Evolutionary conservation across 169 alveolate genomes (phyloP), one percentile per base, ranked within the genome.

Genomic region (Ichthyophthirius multifiliis): DNA sequence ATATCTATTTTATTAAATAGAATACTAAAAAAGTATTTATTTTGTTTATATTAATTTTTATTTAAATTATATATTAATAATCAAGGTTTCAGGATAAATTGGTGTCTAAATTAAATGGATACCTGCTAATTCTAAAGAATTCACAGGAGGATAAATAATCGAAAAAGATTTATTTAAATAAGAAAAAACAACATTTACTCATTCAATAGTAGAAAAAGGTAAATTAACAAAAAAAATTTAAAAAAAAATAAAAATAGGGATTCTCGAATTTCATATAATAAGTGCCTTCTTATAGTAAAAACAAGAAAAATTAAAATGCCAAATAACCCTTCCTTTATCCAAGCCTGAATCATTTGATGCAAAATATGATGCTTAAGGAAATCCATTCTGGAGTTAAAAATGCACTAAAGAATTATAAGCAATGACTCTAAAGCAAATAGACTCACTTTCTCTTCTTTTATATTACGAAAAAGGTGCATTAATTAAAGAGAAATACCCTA

Each of bases 1-100:
- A 79, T 37, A 43, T 44, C n/a, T 44, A 74, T n/a, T 79, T 34
- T 37, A 45, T 44, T n/a, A 79, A 79, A n/a, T 74, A 79, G 37
- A 16, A 45, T n/a, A 32, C 80, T 20, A 79, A 79, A 79, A 43
- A 79, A 74, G 80, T 75, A 12, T 10, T 10, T 55, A 55, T 10
- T 1, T 12, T 18, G 27, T 20, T 6, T 20, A 3, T 23, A 23
- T 55, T 55, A 23, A 20, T 13, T 27, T 10, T 20, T 7, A 1
- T 0, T 1, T 55, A 10, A 4, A 3, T 3, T 10, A 27, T 23
- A 10, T 5, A 15, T 20, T 55, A 20, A 20, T 27, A 55, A 55
- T 55, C 0, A 55, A 55, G 71, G 71, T 55, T 2, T 16, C 34
- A 32, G 85, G 85, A 2, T 32, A 23, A 27, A n/a, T 79, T 18